A percentile compares a stretch with the other conserved stretches of the same genome.
phyloP scores from a whole-genome alignment of 768 basidiomycete species.

The Agaricus sinodeliciosus region DNA sequence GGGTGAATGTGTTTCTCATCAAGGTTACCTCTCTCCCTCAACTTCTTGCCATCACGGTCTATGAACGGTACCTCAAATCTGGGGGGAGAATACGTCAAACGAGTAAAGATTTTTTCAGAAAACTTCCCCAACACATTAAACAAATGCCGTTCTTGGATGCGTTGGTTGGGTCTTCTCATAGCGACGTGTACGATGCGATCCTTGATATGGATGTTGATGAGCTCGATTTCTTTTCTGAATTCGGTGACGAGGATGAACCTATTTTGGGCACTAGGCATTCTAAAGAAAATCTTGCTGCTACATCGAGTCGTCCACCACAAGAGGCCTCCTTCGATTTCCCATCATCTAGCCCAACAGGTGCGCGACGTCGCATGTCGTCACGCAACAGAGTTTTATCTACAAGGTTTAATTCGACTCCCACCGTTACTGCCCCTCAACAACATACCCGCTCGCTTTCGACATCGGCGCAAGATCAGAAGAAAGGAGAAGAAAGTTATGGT shows the following conservation, averaged over 20 bases:
- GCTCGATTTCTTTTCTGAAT: conserved; percentile 43
- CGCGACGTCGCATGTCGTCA: conserved; percentile 6
- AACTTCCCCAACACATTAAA: conserved; percentile 65
- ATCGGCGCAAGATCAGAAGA: neutral
- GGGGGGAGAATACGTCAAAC: conserved; percentile 45
- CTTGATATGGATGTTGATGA: conserved; percentile 60
- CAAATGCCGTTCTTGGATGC: conserved; percentile 71
- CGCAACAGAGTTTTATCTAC: neutral
- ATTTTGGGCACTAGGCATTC: conserved; percentile 34
- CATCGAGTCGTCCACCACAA: neutral
- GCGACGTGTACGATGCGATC: conserved; percentile 69
- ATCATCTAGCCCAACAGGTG: conserved; percentile 6
- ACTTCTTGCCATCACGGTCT: conserved; percentile 66
- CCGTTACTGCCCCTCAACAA: neutral
- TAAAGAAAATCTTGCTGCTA: conserved; percentile 23
- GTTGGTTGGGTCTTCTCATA: conserved; percentile 62
- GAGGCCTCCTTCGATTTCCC: neutral
- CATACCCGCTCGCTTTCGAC: neutral
- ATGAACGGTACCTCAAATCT: conserved; percentile 65
- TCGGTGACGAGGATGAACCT: conserved; percentile 39
- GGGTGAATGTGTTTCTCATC: conserved; percentile 81
- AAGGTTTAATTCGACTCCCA: neutral
- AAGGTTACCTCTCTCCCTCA: conserved; percentile 78
- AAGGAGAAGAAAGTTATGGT: neutral
- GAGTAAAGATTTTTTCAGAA: conserved; percentile 52